Evolutionary conservation across 148 eudicot genomes (phyloP).

Genomic region (Spergularia bocconei): DNA sequence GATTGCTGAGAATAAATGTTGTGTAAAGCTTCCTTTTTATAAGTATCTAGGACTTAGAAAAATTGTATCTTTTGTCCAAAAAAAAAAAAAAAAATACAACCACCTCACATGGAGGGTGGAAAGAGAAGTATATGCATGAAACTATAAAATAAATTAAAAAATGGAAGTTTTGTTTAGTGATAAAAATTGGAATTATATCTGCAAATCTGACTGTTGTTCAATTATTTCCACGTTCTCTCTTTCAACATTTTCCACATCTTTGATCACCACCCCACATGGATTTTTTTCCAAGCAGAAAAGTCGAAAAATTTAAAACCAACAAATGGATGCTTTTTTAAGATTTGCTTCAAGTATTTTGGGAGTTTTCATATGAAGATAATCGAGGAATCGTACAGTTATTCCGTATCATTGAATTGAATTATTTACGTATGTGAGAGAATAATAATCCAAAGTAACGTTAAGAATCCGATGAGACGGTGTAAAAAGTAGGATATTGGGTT

Average conservation of each 20-base stretch:
- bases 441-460: no score
- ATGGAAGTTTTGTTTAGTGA: not conserved
- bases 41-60: constrained; percentile 2
- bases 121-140: not conserved
- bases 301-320: constrained; percentile 1
- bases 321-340: constrained; percentile 25
- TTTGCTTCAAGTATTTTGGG: not conserved
- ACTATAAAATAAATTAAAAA: not conserved
- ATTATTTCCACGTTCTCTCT: constrained; percentile 57
- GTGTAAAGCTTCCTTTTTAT: constrained; percentile 20
- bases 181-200: constrained; percentile 23
- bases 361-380: not conserved
- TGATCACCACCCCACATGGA: constrained; percentile 47
- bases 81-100: no score
- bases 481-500: no score
- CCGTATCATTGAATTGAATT: no score
- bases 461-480: no score
- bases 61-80: constrained; percentile 12
- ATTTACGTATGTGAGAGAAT: no score
- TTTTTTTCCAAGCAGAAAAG: constrained; percentile 25
- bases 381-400: not conserved
- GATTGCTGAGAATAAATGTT: constrained; percentile 21
- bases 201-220: constrained; percentile 33
- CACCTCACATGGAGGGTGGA: constrained; percentile 32
- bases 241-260: constrained; percentile 23